Evolutionary conservation across 1,139 yeast genomes (phyloP), one percentile per base, ranked within the genome.

Genomic region (Yamadazyma diospyri): DNA sequence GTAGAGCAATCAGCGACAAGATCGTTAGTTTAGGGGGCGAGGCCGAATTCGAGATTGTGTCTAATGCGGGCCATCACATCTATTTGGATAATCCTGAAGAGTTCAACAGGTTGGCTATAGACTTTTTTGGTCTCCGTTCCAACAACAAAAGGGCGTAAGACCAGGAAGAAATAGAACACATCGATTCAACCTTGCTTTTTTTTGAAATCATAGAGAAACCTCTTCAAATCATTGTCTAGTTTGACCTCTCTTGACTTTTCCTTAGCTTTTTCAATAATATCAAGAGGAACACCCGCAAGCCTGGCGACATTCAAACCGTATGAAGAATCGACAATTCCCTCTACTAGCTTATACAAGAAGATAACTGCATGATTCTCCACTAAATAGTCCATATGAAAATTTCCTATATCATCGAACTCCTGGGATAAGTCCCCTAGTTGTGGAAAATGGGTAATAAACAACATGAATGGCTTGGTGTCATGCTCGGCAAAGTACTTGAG

Each of bases 371-470:
- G 59, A 9, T 64, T 64, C 1, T 55, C 51, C 47, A 80, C 33
- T 9, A 75, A 51, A 48, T 72, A 86, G 10, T 85, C 88, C 94
- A 88, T 82, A 51, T 85, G 94, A 51, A 66, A 81, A 48, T 81
- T 82, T 11, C 64, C 62, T 5, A 82, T 76, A 4, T 55, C 45
- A 0, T 51, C 51, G 41, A 61, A 68, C 29, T 55, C 51, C 23
- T 59, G 43, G 27, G 72, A 78, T 30, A 85, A 63, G 5, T 65
- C 61, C 37, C 79, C 75, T 19, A 88, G 61, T 13, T 78, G 72
- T n/a, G 94, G 92, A 53, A 81, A 89, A 57, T 89, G 97, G 0
- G 97, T 89, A 17, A 89, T 86, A 56, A 88, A 89, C 15, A 89
- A 55, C 0, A 84, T 72, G 27, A 84, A 58, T 0, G 92, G 81